Base-by-base conservation (phyloP, 495 filamentous ascomycete genomes). In the Penicillium crystallinum region DNA sequence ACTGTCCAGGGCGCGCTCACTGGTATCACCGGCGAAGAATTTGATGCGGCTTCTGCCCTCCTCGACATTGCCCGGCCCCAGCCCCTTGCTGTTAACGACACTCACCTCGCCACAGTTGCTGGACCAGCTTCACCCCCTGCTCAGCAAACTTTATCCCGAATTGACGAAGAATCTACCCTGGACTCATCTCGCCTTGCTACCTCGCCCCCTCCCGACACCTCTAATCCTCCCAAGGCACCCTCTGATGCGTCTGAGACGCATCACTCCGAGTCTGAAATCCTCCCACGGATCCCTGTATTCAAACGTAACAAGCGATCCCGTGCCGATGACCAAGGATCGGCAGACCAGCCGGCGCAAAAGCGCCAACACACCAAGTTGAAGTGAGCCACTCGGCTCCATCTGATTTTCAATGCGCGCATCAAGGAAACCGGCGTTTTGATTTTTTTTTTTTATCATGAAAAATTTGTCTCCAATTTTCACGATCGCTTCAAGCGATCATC, bases 21-120 rank as follows among this genome's bases (percentile, higher is more conserved):
- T 8, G 37, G 46, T 11, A 48, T 43, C 15, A 36, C 40, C 14
- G 35, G 34, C 10, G 38, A 44, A 4, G 39, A 54, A 7, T 59
- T 56, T 27, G 52, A 59, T n/a, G 59, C 59, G 25, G 59, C 56
- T 1, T 10, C 49, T 35, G n/a, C 45, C 18, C 56, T 62, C 22
- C 49, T 62, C 6, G 27, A 41, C 31, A 36, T 62, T 14, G 36
- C n/a, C 29, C 18, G 29, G 17, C 17, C 18, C 50, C 44, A 34
- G 36, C 18, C 23, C 29, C 4, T 19, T 38, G 23, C 42, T 29
- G 30, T 10, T 18, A 22, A 39, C 29, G 29, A 48, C 17, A 14
- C 27, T 29, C 34, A 44, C 37, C 18, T 44, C 19, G 34, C 21
- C 27, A n/a, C 27, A 14, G 19, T 38, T 30, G 14, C 55, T 14